Conservation (phyloP, 2,329 filamentous ascomycete genomes). For the Diaporthe nobilis region DNA sequence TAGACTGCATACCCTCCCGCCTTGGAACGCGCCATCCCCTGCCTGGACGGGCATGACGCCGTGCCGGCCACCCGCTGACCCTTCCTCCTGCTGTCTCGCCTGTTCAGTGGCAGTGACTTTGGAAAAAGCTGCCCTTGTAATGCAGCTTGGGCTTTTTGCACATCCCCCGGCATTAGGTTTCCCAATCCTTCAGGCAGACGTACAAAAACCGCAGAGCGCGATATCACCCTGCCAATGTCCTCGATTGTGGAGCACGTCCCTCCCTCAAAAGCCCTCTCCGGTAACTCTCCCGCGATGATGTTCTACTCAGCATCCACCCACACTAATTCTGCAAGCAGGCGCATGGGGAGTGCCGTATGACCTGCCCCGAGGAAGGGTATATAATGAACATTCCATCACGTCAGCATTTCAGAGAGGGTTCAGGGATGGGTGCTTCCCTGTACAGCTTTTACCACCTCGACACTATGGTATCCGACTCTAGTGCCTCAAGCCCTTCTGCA, state of each 20-base stretch:
- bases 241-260: slow-evolving; percentile 19
- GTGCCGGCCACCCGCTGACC: slow-evolving; percentile 24
- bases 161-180: slow-evolving; percentile 14
- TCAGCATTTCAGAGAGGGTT: slow-evolving; percentile 23
- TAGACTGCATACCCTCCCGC: slow-evolving; percentile 31
- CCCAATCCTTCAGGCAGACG: slow-evolving; percentile 33
- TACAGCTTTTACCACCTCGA: slow-evolving; percentile 40
- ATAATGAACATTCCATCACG: slow-evolving; percentile 36
- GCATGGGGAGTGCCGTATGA: slow-evolving; percentile 11
- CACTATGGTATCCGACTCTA: slow-evolving; percentile 37
- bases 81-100: neutral
- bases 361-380: slow-evolving; percentile 10
- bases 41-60: slow-evolving; percentile 16
- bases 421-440: slow-evolving; percentile 30
- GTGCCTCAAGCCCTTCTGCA: slow-evolving; percentile 38
- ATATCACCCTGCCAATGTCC: slow-evolving; percentile 29
- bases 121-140: slow-evolving; percentile 13
- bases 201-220: slow-evolving; percentile 4
- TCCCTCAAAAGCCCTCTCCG: slow-evolving; percentile 11
- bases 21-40: slow-evolving; percentile 28
- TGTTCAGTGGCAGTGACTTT: slow-evolving; percentile 15
- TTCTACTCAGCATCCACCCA: neutral
- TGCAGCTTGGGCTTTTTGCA: slow-evolving; percentile 33
- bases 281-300: slow-evolving; percentile 4
- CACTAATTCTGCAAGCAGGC: slow-evolving; percentile 6